These are phyloP conservation scores for Colletotrichum sp. DNA, from an alignment of 2,329 filamentous ascomycete genomes.

Conservation along the genomic window DNA sequence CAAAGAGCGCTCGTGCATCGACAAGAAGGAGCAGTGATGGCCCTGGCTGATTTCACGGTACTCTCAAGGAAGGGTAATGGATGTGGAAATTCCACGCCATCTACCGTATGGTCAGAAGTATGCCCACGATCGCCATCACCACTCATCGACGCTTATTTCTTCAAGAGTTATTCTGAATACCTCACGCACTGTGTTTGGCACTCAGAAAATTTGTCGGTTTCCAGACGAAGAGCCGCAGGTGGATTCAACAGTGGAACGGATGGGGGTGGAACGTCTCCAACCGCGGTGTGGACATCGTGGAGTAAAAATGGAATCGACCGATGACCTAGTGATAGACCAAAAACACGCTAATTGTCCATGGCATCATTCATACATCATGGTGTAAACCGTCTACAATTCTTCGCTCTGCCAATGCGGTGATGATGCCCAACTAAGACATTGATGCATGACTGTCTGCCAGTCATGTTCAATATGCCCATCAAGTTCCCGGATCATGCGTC, in stretches of 20 bases:
- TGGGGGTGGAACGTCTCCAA: not conserved
- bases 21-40: not conserved
- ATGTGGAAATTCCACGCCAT: not conserved
- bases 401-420: not conserved
- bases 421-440: not conserved
- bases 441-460: not conserved
- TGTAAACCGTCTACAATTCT: not conserved
- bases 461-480: not conserved
- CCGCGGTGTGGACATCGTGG: not conserved
- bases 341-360: not conserved
- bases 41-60: accelerated
- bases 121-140: not conserved
- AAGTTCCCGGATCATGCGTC: not conserved
- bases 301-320: not conserved
- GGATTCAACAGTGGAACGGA: not conserved
- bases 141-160: not conserved
- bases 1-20: not conserved
- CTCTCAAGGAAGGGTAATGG: not conserved
- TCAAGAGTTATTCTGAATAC: not conserved
- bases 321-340: not conserved
- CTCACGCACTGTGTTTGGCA: not conserved
- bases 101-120: not conserved
- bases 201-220: not conserved
- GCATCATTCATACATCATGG: not conserved
- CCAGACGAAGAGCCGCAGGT: not conserved